A percentile compares a stretch with the other conserved stretches of the same genome.
Evolutionary conservation across 2,329 filamentous ascomycete species (phyloP).

Genomic region (Cordyceps sp.): DNA sequence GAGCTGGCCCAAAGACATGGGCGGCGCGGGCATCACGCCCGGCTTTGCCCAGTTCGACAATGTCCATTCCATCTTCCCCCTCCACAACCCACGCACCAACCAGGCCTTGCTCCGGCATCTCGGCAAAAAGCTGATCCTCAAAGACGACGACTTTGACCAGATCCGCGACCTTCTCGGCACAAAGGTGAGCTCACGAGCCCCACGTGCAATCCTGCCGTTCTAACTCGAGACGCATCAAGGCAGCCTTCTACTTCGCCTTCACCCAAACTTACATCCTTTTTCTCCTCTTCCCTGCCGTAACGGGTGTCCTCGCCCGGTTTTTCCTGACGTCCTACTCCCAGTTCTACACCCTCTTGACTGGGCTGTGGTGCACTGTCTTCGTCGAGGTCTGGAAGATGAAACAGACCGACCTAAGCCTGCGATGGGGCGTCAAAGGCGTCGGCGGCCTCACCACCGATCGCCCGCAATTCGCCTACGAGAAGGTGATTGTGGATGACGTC

Average conservation of each 20-base stretch:
- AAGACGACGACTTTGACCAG: slow-evolving; percentile 33
- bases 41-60: slow-evolving; percentile 40
- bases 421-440: slow-evolving; percentile 58
- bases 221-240: too few relatives aligned
- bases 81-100: slow-evolving; percentile 43
- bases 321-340: slow-evolving; percentile 55
- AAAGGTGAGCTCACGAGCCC: too few relatives aligned
- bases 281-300: slow-evolving; percentile 49
- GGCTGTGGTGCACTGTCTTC: slow-evolving; percentile 57
- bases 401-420: slow-evolving; percentile 52
- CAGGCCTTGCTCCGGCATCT: slow-evolving; percentile 38
- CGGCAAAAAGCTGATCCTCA: slow-evolving; percentile 34
- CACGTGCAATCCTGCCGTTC: too few relatives aligned
- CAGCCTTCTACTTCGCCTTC: slow-evolving; percentile 74
- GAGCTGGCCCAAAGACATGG: slow-evolving; percentile 36
- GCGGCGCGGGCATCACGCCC: slow-evolving; percentile 46
- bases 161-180: slow-evolving; percentile 47
- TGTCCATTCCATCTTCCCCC: slow-evolving; percentile 42
- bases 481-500: slow-evolving; percentile 41
- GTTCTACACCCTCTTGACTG: slow-evolving; percentile 48
- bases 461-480: slow-evolving; percentile 47
- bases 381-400: slow-evolving; percentile 70
- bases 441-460: slow-evolving; percentile 49
- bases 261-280: slow-evolving; percentile 62
- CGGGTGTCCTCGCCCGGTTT: slow-evolving; percentile 52